Conservation (phyloP, 2,329 filamentous ascomycete genomes). For the Diaporthe longicolla region DNA sequence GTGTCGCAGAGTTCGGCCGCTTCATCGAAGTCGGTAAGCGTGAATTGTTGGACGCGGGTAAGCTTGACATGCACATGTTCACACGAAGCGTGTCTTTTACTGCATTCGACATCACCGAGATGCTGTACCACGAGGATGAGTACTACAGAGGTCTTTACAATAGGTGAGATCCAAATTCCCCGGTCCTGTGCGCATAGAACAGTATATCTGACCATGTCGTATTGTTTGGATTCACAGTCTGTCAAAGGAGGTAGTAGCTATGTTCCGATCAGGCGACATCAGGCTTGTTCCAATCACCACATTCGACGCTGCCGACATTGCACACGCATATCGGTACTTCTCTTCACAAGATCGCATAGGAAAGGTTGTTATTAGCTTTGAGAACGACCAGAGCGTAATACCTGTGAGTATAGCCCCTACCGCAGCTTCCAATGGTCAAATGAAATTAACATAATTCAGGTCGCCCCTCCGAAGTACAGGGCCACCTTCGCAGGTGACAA, state of each 20-base stretch:
- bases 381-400: too few species aligned
- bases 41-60: too few species aligned
- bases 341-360: background rate
- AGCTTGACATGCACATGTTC: background rate
- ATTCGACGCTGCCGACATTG: background rate
- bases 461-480: too few species aligned
- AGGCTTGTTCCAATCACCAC: background rate
- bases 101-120: background rate
- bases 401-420: too few species aligned
- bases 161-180: background rate
- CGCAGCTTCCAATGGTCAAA: too few species aligned
- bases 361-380: background rate
- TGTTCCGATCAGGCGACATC: background rate
- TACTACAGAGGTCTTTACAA: background rate
- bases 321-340: background rate
- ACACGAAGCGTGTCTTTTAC: background rate
- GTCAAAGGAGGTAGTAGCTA: too few species aligned
- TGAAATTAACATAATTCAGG: too few species aligned
- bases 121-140: background rate
- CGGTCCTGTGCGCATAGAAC: too few species aligned
- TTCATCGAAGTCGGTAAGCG: too few species aligned
- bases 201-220: too few species aligned
- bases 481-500: background rate
- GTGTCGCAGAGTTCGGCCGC: too few species aligned
- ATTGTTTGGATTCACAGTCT: background rate